A percentile compares a stretch with the other conserved stretches of the same genome.
Conservation (phyloP, 2,329 filamentous ascomycete species). For the Chaetomium sp. region DNA sequence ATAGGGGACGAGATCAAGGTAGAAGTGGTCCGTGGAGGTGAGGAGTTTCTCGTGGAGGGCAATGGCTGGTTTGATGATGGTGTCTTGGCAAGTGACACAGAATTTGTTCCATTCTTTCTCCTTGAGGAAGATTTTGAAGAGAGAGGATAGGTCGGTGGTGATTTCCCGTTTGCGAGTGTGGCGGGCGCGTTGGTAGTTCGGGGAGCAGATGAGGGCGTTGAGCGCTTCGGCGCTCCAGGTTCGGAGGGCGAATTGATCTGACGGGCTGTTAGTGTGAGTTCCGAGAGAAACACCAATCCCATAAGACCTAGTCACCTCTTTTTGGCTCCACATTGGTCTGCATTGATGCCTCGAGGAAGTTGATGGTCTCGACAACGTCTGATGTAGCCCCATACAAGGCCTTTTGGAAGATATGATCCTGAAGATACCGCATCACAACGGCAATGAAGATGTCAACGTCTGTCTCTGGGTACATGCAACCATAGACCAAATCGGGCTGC, state of each 20-base stretch:
- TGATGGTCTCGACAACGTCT: constrained; percentile 25
- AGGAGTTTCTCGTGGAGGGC: constrained; percentile 34
- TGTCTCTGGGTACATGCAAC: constrained; percentile 30
- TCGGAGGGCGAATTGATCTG: constrained; percentile 33
- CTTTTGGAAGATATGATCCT: constrained; percentile 32
- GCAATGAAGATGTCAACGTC: constrained; percentile 33
- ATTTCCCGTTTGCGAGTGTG: constrained; percentile 24
- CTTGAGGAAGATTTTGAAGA: constrained; percentile 27
- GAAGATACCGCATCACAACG: constrained; percentile 31
- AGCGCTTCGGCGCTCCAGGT: constrained; percentile 35
- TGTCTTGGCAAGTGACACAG: constrained; percentile 22
- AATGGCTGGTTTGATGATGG: constrained; percentile 32
- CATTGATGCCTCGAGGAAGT: constrained; percentile 31
- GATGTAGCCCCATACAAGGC: constrained; percentile 27
- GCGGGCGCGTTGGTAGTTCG: constrained; percentile 26
- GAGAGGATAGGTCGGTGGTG: constrained; percentile 25
- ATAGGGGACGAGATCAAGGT: constrained; percentile 31
- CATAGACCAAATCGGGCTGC: constrained; percentile 30
- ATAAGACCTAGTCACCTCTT: constrained; percentile 26
- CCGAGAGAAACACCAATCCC: neutral
- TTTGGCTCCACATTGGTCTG: constrained; percentile 32
- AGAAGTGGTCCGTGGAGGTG: constrained; percentile 34
- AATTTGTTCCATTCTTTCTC: constrained; percentile 23
- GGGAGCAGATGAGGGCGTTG: constrained; percentile 30
- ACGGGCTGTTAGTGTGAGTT: neutral